A percentile compares a stretch with the other conserved stretches of the same genome.
phyloP scores from a whole-genome alignment of 2,329 filamentous ascomycete genomes.

The Trichoderma sp. region DNA sequence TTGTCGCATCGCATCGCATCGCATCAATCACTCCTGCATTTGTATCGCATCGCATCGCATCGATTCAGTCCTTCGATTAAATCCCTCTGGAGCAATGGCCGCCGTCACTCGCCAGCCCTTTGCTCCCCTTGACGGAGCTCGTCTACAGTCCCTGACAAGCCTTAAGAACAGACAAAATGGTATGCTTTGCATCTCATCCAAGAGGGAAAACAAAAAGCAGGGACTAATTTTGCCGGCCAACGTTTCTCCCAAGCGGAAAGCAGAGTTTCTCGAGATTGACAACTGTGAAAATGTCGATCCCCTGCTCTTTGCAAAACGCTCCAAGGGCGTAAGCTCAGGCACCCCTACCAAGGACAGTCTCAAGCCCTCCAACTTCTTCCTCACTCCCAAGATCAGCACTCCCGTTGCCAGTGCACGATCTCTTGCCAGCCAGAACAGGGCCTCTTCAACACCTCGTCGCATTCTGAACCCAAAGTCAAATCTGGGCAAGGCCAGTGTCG shows the following conservation, averaged over 20 bases:
- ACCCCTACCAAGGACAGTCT: constrained; percentile 47
- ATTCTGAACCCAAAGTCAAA: constrained; percentile 58
- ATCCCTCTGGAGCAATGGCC: constrained; percentile 46
- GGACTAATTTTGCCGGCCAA: constrained; percentile 30
- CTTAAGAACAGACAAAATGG: constrained; percentile 78
- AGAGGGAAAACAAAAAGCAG: not conserved
- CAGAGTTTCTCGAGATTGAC: constrained; percentile 51
- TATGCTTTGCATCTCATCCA: constrained; percentile 42
- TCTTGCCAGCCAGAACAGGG: constrained; percentile 36
- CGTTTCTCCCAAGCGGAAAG: constrained; percentile 55
- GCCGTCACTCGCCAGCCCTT: constrained; percentile 69
- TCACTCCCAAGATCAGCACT: constrained; percentile 44
- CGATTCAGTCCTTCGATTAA: not conserved
- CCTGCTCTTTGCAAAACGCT: constrained; percentile 57
- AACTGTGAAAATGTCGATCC: constrained; percentile 66
- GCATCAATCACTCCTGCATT: not conserved
- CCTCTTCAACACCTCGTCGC: constrained; percentile 40
- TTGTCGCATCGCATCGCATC: not conserved
- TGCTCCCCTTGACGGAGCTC: constrained; percentile 67
- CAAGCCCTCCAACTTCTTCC: constrained; percentile 51
- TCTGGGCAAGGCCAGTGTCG: constrained; percentile 46
- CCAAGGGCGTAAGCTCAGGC: constrained; percentile 50
- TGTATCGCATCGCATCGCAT: not conserved
- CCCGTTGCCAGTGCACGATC: constrained; percentile 36
- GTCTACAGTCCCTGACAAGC: constrained; percentile 71